phyloP scores from a whole-genome alignment of 2,329 filamentous ascomycete genomes.

The Exophiala xenobiotica region DNA sequence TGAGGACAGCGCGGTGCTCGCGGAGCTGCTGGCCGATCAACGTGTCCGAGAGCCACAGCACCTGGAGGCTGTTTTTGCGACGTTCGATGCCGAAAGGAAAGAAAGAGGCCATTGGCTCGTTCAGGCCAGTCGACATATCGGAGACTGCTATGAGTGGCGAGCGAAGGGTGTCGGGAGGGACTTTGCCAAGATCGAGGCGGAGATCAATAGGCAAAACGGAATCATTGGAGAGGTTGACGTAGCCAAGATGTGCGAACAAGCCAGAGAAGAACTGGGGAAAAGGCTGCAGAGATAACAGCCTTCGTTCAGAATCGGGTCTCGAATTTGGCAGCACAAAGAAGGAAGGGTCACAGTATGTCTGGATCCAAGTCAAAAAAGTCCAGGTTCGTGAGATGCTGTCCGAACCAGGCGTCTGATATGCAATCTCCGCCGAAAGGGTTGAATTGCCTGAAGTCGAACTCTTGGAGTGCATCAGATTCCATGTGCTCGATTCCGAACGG shows the following conservation, averaged over 20 bases:
- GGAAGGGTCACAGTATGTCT: background rate
- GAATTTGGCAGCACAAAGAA: background rate
- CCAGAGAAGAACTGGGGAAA: conserved; percentile 27
- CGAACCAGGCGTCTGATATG: background rate
- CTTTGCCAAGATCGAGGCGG: conserved; percentile 38
- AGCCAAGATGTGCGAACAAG: conserved; percentile 32
- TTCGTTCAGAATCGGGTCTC: background rate
- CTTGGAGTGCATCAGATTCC: background rate
- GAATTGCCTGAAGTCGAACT: background rate
- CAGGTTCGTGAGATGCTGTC: background rate
- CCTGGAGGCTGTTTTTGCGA: conserved; percentile 33
- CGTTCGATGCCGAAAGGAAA: conserved; percentile 33
- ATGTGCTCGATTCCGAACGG: background rate
- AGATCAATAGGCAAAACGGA: conserved; percentile 37
- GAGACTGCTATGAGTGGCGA: conserved; percentile 38
- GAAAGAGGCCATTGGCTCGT: conserved; percentile 38
- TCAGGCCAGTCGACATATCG: conserved; percentile 36
- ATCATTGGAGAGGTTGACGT: conserved; percentile 31
- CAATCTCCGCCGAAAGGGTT: background rate
- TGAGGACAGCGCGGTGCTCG: conserved; percentile 35
- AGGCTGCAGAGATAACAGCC: conserved; percentile 1
- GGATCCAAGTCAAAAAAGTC: background rate
- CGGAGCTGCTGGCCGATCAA: conserved; percentile 31
- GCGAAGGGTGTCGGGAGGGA: conserved; percentile 36
- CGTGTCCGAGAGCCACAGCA: conserved; percentile 27